phyloP scores from a whole-genome alignment of 2,329 filamentous ascomycete species.

The Trichoderma semiorbis region DNA sequence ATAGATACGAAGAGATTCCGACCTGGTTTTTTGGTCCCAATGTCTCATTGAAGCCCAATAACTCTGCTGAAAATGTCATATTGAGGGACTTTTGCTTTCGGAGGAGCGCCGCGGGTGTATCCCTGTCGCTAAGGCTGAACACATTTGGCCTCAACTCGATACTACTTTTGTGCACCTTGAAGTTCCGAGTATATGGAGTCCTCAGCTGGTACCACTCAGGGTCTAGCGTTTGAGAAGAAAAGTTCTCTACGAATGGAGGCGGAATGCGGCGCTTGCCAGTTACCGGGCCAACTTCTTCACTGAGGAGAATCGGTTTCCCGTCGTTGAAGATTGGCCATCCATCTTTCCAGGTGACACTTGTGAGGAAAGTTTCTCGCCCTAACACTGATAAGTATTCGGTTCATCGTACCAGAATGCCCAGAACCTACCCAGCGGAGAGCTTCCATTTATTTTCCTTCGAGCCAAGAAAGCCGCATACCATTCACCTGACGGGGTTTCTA shows the following conservation, averaged over 20 bases:
- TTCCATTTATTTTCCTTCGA: background rate
- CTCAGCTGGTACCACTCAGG: background rate
- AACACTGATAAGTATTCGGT: background rate
- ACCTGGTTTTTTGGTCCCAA: background rate
- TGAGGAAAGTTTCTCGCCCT: background rate
- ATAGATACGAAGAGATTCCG: background rate
- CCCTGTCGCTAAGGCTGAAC: background rate
- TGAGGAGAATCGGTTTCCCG: background rate
- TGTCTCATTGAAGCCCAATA: background rate
- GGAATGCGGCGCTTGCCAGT: background rate
- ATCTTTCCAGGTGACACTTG: background rate
- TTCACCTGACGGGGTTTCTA: background rate
- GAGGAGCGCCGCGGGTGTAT: background rate
- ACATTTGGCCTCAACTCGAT: background rate
- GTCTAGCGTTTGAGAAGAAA: background rate
- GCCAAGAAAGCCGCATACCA: background rate
- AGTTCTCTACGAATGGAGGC: background rate
- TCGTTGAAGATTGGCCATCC: background rate
- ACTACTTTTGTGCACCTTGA: background rate
- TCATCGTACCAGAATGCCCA: accelerated
- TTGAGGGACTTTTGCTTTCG: background rate
- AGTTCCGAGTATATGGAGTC: background rate
- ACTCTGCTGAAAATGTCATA: background rate
- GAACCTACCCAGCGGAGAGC: background rate
- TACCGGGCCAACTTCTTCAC: background rate